Conservation (phyloP, 805 yeast species). For the Scheffersomyces stipitis region DNA sequence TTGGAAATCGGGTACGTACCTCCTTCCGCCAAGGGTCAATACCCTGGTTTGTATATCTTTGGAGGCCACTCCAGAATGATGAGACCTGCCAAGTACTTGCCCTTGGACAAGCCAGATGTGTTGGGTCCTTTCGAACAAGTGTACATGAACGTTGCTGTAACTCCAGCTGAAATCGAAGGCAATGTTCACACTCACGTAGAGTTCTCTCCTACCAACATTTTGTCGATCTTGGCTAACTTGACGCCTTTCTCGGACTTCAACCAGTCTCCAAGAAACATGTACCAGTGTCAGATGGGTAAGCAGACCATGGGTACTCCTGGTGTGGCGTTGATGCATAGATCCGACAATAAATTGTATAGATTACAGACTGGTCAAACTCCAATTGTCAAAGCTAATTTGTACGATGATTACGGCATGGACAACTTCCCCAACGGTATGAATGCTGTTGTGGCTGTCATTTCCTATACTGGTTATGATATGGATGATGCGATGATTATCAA, state of each 20-base stretch:
- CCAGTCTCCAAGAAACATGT: slow-evolving; percentile 99
- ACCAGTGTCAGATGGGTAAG: slow-evolving; percentile 99
- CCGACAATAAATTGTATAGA: slow-evolving; percentile 91
- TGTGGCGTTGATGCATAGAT: slow-evolving; percentile 86
- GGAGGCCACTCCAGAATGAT: slow-evolving; percentile 94
- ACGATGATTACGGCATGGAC: slow-evolving; percentile 97
- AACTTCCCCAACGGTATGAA: slow-evolving; percentile 98
- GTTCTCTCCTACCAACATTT: slow-evolving; percentile 88
- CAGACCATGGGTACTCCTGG: slow-evolving; percentile 99
- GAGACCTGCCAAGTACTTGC: slow-evolving; percentile 92
- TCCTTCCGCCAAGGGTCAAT: slow-evolving; percentile 93
- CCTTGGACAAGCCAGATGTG: slow-evolving; percentile 77
- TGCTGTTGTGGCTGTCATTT: slow-evolving; percentile 98
- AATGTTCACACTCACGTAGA: slow-evolving; percentile 91
- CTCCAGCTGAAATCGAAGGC: slow-evolving; percentile 83
- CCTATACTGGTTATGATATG: slow-evolving; percentile 99
- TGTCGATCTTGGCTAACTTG: slow-evolving; percentile 92
- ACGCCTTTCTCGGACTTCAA: slow-evolving; percentile 98
- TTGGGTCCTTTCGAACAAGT: slow-evolving; percentile 98
- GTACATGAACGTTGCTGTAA: slow-evolving; percentile 92
- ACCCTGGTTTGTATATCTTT: slow-evolving; percentile 90
- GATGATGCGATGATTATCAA: slow-evolving; percentile 99
- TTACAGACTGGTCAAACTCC: slow-evolving; percentile 97
- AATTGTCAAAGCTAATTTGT: slow-evolving; percentile 87
- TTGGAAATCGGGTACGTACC: slow-evolving; percentile 96